Evolutionary conservation across 75 land plant genomes (phyloP), one percentile per base, ranked within the genome.

Genomic region (Larix kaempferi): DNA sequence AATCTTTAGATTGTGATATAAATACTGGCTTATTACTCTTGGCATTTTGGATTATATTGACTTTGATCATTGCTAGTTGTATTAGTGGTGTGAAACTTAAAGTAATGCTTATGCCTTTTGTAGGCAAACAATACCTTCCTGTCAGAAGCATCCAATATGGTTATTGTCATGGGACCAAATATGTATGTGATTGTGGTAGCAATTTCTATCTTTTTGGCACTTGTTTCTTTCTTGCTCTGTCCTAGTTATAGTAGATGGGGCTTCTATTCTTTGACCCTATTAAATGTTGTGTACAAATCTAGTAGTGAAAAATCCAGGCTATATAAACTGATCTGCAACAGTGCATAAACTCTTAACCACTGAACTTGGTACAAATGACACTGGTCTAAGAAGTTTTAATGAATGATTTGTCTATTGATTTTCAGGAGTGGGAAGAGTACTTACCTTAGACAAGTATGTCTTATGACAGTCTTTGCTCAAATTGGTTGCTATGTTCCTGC

Each of bases 371-470:
- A 39, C 52, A 39, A 39, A 69, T 69, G 39, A 69, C 14, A 69
- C 54, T 21, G 21, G 54, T 11, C 7, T 41, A 41, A 69, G 52
- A 69, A 41, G 7, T 69, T 5, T 41, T n/a, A 8, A 41, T 67
- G 33, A 67, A 67, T 41, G 7, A 69, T 66, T 1, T 69, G 44
- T 21, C 49, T 10, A 49, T 35, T 69, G 37, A 56, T 57, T 64
- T 77, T 62, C 80, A 98, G 99, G 99, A 98, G 99, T 85, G 99
- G 99, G 74, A 98, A 98, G 87, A 98, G 95, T 76, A 98, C 99
- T 55, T 98, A 93, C 76, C 95, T 98, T 80, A 95, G 86, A 59
- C 99, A 98, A 95, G 88, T 98, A 52, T 97, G 96, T 57, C 89
- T 95, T 15, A 79, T 93, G 55, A 84, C 94, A 66, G 88, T 98